Evolutionary conservation across 1,284 basidiomycete species (phyloP).

Genomic region (Calocybe gambosa): DNA sequence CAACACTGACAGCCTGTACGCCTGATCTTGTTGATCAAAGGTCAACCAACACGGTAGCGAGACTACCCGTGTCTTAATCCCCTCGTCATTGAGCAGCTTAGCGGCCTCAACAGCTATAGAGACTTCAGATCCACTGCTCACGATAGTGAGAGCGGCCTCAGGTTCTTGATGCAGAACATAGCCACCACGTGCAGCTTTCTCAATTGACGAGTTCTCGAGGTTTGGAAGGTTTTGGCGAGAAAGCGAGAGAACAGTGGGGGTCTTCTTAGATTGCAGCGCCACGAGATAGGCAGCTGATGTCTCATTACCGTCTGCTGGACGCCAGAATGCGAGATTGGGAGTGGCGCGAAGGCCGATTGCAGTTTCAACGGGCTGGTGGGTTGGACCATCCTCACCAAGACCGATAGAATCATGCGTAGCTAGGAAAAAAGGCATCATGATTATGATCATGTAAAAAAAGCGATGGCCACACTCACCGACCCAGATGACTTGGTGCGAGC

Average conservation of each 20-base stretch:
- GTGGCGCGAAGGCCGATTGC: conserved; percentile 82
- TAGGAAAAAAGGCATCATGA: conserved; percentile 19
- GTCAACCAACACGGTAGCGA: conserved; percentile 87
- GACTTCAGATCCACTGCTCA: conserved; percentile 88
- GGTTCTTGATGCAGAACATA: conserved; percentile 84
- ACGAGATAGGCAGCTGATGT: conserved; percentile 86
- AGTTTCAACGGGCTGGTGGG: conserved; percentile 93
- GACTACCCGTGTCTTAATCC: conserved; percentile 79
- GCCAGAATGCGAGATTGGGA: conserved; percentile 90
- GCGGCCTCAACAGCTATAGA: conserved; percentile 83
- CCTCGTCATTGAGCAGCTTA: conserved; percentile 66
- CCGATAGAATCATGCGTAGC: conserved; percentile 89
- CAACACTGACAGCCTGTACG: conserved; percentile 81
- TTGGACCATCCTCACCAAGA: conserved; percentile 93
- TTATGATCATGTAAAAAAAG: conserved; percentile 16
- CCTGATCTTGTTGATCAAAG: conserved; percentile 79
- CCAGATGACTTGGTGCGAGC: conserved; percentile 88
- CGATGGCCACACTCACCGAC: conserved; percentile 60
- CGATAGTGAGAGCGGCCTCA: conserved; percentile 79
- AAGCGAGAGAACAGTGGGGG: conserved; percentile 84
- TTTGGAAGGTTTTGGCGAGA: conserved; percentile 93
- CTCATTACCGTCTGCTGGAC: conserved; percentile 92
- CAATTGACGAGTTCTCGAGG: conserved; percentile 83
- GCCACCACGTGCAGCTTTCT: conserved; percentile 80
- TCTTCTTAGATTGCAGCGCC: conserved; percentile 66